phyloP scores from a whole-genome alignment of 371 early-diverging fungal species.

The Apophysomyces variabilis region DNA sequence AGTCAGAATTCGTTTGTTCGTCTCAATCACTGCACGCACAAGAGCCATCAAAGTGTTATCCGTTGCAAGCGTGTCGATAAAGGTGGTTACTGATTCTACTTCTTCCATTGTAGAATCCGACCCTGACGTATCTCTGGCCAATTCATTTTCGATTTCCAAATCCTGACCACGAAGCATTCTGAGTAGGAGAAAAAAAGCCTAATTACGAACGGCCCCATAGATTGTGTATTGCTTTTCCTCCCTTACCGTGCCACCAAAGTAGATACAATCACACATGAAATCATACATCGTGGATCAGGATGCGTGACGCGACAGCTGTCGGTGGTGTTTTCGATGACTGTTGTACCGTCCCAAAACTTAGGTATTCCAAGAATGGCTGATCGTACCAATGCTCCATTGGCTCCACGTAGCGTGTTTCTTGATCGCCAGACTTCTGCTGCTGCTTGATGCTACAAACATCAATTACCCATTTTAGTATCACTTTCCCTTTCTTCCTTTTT shows the following conservation, averaged over 20 bases:
- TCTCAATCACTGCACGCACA: constrained; percentile 50
- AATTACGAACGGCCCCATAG: background rate
- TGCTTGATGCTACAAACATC: constrained; percentile 28
- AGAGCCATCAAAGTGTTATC: constrained; percentile 43
- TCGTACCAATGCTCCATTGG: constrained; percentile 70
- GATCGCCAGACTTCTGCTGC: constrained; percentile 39
- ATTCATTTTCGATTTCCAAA: constrained; percentile 32
- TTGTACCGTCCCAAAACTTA: constrained; percentile 67
- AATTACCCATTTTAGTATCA: background rate
- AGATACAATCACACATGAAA: constrained; percentile 61
- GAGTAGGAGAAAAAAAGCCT: background rate
- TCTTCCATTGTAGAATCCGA: background rate
- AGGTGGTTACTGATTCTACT: constrained; percentile 12
- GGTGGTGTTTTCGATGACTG: constrained; percentile 61
- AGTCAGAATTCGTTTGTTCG: constrained; percentile 55
- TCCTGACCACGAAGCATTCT: constrained; percentile 51
- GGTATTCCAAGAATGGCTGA: constrained; percentile 62
- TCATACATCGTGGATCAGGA: constrained; percentile 71
- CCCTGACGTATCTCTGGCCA: no score
- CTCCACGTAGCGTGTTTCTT: constrained; percentile 40
- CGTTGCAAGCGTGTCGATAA: constrained; percentile 34
- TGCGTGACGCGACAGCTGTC: constrained; percentile 67
- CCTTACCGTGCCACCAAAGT: constrained; percentile 62
- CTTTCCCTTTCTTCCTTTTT: background rate
- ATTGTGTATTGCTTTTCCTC: constrained; percentile 23